Base-by-base conservation (phyloP, 495 filamentous ascomycete genomes). In the Hypomontagnella submonticulosa region DNA sequence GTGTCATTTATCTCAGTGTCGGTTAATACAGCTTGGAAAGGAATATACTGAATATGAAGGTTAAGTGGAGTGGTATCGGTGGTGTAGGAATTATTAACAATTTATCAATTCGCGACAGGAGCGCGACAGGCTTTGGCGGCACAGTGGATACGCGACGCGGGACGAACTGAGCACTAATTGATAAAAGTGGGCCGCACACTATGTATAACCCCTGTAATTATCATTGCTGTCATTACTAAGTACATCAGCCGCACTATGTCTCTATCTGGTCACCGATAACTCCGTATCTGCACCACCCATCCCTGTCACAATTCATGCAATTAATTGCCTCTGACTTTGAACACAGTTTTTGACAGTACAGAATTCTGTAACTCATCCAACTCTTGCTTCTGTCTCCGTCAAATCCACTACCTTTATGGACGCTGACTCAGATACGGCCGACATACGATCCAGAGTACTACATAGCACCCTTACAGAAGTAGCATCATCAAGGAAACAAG, bases 381-480 rank as follows among this genome's bases (percentile, higher is more conserved):
- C 11, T 11, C 5, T 11, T 5, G 11, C 5, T 36, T 18, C 33
- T 23, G 16, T 18, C 10, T 18, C 34, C 12, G 3, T 15, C 32
- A 7, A 41, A 19, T 23, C 23, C 7, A 33, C 16, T 63, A 20
- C 33, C 46, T 64, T 54, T 49, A 77, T 79, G 77, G 75, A 75
- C 48, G n/a, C 46, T 44, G 64, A 67, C 15, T 51, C 33, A 33
- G 61, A 57, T 37, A 41, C 42, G 8, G 62, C 64, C 43, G 77
- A 83, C 53, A 70, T 80, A 42, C 75, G 73, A 66, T 69, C 79
- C 50, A 72, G 73, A 66, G 73, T 83, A 3, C 73, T 85, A 9
- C 79, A 79, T 34, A 77, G 72, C 10, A 83, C 81, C 1, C 81
- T 84, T 10, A 68, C 59, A 52, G 79, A 82, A 64, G 76, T 85